These are phyloP conservation scores for Henckelia pumila DNA, from an alignment of 257 asterid genomes.

Conservation along the genomic window DNA sequence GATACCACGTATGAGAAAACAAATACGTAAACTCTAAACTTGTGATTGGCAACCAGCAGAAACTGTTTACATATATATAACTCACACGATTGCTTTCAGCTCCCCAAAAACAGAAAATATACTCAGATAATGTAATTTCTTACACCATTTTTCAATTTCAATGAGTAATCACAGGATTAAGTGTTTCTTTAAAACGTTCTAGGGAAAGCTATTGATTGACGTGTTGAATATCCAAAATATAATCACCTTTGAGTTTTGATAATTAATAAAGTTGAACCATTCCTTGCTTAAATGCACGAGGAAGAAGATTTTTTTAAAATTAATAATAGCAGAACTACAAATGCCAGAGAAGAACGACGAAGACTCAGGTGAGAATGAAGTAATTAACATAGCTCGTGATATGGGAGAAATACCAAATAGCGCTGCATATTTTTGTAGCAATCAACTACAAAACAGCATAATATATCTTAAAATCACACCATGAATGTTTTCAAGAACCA, in stretches of 20 bases:
- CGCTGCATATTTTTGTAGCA: neutral
- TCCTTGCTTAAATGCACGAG: conserved; percentile 15
- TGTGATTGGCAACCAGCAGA: conserved; percentile 9
- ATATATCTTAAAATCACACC: neutral
- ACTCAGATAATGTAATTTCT: neutral
- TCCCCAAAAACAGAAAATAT: neutral
- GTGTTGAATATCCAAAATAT: conserved; percentile 16
- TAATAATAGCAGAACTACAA: neutral
- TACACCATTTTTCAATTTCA: neutral
- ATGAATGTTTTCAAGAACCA: conserved; percentile 15
- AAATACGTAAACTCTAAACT: neutral
- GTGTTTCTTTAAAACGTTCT: neutral
- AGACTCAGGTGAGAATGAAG: neutral
- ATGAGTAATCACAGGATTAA: neutral
- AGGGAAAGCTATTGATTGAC: neutral
- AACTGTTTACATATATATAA: conserved; percentile 13
- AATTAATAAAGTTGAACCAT: neutral
- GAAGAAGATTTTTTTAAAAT: neutral
- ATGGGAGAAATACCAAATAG: neutral
- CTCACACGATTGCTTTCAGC: conserved; percentile 9
- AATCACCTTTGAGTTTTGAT: conserved; percentile 9
- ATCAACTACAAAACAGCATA: conserved; percentile 11
- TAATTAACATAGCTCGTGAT: conserved; percentile 14
- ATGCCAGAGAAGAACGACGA: neutral
- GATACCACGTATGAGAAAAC: conserved; percentile 23